Conservation (phyloP, 345 rosid species). For the Chamaenerion angustifolium region DNA sequence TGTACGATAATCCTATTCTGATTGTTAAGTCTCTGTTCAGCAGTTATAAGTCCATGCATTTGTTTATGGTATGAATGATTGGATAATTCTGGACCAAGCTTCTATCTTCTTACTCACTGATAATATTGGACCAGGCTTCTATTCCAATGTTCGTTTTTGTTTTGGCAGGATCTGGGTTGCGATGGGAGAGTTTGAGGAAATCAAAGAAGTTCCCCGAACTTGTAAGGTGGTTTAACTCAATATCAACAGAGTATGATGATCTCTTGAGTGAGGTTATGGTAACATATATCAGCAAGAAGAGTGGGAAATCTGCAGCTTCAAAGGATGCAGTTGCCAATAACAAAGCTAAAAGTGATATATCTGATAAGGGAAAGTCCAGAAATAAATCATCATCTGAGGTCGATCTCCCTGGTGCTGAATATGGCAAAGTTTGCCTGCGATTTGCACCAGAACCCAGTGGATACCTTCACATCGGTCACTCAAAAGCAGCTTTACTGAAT, state of each 20-base stretch:
- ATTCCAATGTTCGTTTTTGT: slow-evolving; percentile 4
- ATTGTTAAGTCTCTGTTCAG: too few relatives aligned
- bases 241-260: slow-evolving; percentile 42
- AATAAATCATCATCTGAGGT: slow-evolving; percentile 35
- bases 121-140: too few relatives aligned
- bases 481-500: slow-evolving; percentile 83
- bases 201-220: slow-evolving; percentile 74
- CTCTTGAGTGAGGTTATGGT: slow-evolving; percentile 34
- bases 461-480: slow-evolving; percentile 89
- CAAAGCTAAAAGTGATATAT: slow-evolving; percentile 16
- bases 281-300: slow-evolving; percentile 42
- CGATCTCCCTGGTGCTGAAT: slow-evolving; percentile 71
- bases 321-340: slow-evolving; percentile 12
- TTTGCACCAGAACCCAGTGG: slow-evolving; percentile 99
- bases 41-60: too few relatives aligned
- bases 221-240: slow-evolving; percentile 78
- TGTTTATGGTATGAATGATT: too few relatives aligned
- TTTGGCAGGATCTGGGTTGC: slow-evolving; percentile 48
- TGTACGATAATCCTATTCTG: too few relatives aligned
- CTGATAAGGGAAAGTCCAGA: slow-evolving; percentile 45
- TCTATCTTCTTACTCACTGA: too few relatives aligned
- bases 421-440: slow-evolving; percentile 66
- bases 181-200: slow-evolving; percentile 95
- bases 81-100: too few relatives aligned
- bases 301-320: slow-evolving; percentile 27